Percentiles rank a stretch among this genome's conserved stretches.
phyloP scores from a whole-genome alignment of 352 stramenopile genomes.

The Phytophthora rubi region DNA sequence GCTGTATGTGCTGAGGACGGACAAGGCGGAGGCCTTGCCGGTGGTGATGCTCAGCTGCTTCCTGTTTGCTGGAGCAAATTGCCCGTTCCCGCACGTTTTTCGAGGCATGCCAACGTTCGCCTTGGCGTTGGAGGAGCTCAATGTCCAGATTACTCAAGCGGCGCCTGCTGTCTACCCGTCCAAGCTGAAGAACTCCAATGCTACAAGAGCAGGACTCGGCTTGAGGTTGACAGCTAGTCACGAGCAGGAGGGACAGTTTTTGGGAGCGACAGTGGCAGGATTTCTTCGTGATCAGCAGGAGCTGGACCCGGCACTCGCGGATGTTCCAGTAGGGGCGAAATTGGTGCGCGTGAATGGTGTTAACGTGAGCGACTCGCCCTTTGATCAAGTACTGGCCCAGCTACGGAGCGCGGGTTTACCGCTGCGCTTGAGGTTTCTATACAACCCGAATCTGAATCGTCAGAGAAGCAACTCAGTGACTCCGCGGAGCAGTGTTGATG shows the following conservation, averaged over 20 bases:
- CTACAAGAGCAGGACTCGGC: slow-evolving; percentile 58
- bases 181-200: slow-evolving; percentile 68
- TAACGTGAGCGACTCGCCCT: slow-evolving; percentile 59
- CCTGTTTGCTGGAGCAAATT: slow-evolving; percentile 75
- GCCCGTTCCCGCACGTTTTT: slow-evolving; percentile 75
- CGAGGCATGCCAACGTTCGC: slow-evolving; percentile 74
- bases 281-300: slow-evolving; percentile 68
- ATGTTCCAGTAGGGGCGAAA: slow-evolving; percentile 67
- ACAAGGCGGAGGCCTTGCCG: slow-evolving; percentile 49
- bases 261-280: slow-evolving; percentile 72
- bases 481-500: slow-evolving; percentile 15
- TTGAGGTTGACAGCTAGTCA: slow-evolving; percentile 65
- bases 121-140: slow-evolving; percentile 73
- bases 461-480: slow-evolving; percentile 25
- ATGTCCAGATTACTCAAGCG: slow-evolving; percentile 57
- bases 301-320: slow-evolving; percentile 61
- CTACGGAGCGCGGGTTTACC: slow-evolving; percentile 57
- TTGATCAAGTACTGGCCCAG: slow-evolving; percentile 67
- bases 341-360: slow-evolving; percentile 80
- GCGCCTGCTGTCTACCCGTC: slow-evolving; percentile 65
- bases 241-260: slow-evolving; percentile 64
- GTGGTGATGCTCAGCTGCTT: slow-evolving; percentile 72
- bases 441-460: slow-evolving; percentile 58
- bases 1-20: slow-evolving; percentile 35
- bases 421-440: slow-evolving; percentile 70